Evolutionary conservation across 2,329 filamentous ascomycete genomes (phyloP), one percentile per base, ranked within the genome.

Genomic region (Colletotrichum sidae): DNA sequence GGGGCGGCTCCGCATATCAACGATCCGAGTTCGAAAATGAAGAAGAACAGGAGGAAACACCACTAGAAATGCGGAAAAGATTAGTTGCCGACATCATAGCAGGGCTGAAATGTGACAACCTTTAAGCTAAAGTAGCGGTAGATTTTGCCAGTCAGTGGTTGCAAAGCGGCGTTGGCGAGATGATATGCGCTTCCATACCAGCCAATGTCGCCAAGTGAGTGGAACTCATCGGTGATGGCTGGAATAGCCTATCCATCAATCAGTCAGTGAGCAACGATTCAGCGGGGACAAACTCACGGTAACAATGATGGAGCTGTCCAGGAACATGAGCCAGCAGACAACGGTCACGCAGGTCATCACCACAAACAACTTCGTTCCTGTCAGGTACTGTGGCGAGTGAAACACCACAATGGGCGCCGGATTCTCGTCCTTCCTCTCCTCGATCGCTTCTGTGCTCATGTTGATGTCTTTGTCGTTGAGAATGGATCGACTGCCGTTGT

Each of bases 1-100:
- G 72, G 76, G 1, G 83, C 81, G 70, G 79, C 41, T 69, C 70
- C 84, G 60, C 84, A 86, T 12, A 86, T 74, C 2, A 85, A 69
- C 17, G 78, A 83, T 2, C 84, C 84, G 12, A 76, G 13, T 37
- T 77, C 73, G 51, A 78, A 78, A 0, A 78, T 25, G 42, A 76
- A 61, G 35, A 77, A 65, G 37, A 75, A 73, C 8, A 59, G 66
- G 8, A 76, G 60, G 35, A 75, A 77, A 2, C 70, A 64, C 73
- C 73, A 75, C 72, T 76, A 6, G 6, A 2, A 75, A 58, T 7
- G 72, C 75, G 25, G 79, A 67, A 81, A 9, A 15, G 15, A 33
- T 67, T 7, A 65, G 41, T 39, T 2, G 4, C 39, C 37, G 45
- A 33, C 15, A 15, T 25, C 7, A n/a, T 13, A 4, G 11, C 7